Percentiles rank a stretch among this genome's conserved stretches.
phyloP scores from a whole-genome alignment of 2,329 filamentous ascomycete genomes.

The Onygenales sp. region DNA sequence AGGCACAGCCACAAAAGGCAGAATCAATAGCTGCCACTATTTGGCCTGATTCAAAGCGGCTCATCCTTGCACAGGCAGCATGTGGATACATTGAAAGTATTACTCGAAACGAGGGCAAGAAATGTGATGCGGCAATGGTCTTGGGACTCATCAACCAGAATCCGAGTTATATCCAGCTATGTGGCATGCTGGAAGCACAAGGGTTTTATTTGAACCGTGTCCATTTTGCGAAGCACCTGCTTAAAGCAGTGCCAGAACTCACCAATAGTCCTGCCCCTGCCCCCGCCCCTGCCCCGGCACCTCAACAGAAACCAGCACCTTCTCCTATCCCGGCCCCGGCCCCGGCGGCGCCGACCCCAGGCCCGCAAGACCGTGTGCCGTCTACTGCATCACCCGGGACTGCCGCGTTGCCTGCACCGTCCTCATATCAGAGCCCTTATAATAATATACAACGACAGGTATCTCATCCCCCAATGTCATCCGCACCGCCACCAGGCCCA shows the following conservation, averaged over 20 bases:
- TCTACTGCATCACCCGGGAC: neutral
- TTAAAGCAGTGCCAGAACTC: constrained; percentile 21
- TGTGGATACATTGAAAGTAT: constrained; percentile 36
- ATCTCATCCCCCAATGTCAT: neutral
- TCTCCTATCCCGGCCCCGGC: neutral
- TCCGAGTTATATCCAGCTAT: constrained; percentile 47
- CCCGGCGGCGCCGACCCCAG: neutral
- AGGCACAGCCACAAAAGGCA: neutral
- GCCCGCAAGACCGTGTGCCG: neutral
- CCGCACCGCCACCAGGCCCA: neutral
- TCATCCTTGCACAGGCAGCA: constrained; percentile 41
- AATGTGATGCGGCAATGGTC: constrained; percentile 28
- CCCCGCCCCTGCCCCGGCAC: neutral
- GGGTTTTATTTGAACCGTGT: constrained; percentile 43
- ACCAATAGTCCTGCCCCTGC: constrained; percentile 2
- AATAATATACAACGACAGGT: neutral
- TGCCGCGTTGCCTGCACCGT: neutral
- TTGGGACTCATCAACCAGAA: constrained; percentile 42
- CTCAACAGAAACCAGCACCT: neutral
- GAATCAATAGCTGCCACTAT: constrained; percentile 25
- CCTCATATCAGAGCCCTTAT: neutral
- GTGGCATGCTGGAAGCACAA: constrained; percentile 42
- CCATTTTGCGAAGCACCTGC: constrained; percentile 43
- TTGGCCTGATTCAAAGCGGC: constrained; percentile 43
- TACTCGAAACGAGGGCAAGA: constrained; percentile 30